These are phyloP conservation scores for Rhynchospora breviuscula DNA, from an alignment of 176 grass and related monocot species.

Conservation along the genomic window DNA sequence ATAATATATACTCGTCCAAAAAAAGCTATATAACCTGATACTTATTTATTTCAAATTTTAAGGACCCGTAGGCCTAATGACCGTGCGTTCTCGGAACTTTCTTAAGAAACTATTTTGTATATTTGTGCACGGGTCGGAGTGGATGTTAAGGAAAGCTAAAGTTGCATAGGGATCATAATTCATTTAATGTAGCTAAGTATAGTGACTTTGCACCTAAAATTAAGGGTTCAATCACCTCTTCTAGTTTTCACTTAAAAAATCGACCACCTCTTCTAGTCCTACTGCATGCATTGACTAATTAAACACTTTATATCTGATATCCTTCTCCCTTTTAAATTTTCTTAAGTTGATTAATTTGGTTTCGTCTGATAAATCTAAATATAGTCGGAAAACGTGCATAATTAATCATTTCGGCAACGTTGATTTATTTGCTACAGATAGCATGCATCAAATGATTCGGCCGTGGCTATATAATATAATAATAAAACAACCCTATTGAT, in stretches of 20 bases:
- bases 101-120: constrained; percentile 3
- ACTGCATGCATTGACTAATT: background rate
- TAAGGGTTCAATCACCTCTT: background rate
- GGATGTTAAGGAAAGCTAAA: constrained; percentile 33
- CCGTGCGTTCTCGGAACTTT: background rate
- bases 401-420: background rate
- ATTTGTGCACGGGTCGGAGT: background rate
- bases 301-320: background rate
- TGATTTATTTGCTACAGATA: background rate
- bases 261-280: too few relatives aligned
- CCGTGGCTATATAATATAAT: constrained; percentile 1
- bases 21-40: too few relatives aligned
- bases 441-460: background rate
- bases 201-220: background rate
- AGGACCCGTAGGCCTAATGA: too few relatives aligned
- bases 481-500: background rate
- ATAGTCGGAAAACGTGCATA: background rate
- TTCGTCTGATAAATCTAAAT: background rate
- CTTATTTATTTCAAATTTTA: too few relatives aligned
- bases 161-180: constrained; percentile 24
- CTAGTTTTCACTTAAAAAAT: too few relatives aligned
- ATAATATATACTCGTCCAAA: too few relatives aligned
- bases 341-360: background rate
- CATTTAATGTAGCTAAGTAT: background rate
- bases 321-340: too few relatives aligned